Evolutionary conservation across 1,284 basidiomycete genomes (phyloP), one percentile per base, ranked within the genome.

Genomic region (Anthracocystis panici-leucophaei): DNA sequence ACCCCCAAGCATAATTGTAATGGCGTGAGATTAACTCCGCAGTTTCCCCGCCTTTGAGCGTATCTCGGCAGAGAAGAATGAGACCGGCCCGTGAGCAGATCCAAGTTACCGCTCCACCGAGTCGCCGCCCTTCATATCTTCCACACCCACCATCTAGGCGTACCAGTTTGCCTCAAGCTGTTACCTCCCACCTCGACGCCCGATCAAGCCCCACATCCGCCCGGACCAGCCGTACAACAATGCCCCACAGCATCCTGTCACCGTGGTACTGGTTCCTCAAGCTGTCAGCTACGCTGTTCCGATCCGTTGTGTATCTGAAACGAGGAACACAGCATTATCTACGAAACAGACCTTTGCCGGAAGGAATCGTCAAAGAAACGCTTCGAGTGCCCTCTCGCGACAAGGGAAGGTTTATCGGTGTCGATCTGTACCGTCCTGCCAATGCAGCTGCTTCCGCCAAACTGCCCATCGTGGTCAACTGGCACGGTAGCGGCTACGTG

Each of bases 401-500:
- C 31, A 45, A 69, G 16, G 72, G 72, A 20, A 63, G 72, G 9
- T 57, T 38, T 4, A 75, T 75, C 42, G 55, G 63, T 18, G 64
- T 75, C 25, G 72, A 75, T 29, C 40, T 75, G 9, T 75, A 75
- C 46, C 59, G 56, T 21, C 72, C 72, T 9, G 57, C 64, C 14
- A 41, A 23, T 50, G 57, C 29, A 20, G 16, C 67, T n/a, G 48
- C 41, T 3, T 38, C 53, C 1, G 31, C 20, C 40, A 66, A 64
- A 42, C 64, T 75, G n/a, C 66, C 66, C 0, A 59, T 66, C 2
- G 10, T 70, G 5, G 50, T 75, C 45, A 75, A 68, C 46, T 75
- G 72, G 72, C 72, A 75, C n/a, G 72, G 72, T 5, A 70, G 66
- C 25, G 72, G 72, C 16, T 75, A 63, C 23, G 51, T 74, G 6